phyloP scores from a whole-genome alignment of 441 rosid genomes.

The California macrophylla region DNA sequence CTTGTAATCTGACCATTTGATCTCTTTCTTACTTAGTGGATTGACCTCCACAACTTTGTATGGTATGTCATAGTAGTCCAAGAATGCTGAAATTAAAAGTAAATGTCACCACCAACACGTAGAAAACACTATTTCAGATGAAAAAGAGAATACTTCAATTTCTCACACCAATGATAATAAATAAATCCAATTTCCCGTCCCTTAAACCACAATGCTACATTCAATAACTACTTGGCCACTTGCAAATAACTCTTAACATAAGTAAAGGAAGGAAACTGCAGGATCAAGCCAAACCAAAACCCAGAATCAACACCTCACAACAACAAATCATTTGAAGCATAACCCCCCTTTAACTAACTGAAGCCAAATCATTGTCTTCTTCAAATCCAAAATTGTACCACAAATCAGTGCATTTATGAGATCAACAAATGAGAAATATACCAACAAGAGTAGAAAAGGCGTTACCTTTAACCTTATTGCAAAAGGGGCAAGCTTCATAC shows the following conservation, averaged over 20 bases:
- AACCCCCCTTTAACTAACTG: background rate
- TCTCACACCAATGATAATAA: background rate
- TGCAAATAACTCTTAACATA: background rate
- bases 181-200: background rate
- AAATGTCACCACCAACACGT: background rate
- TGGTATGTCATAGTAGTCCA: constrained; percentile 26
- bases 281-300: background rate
- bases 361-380: background rate
- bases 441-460: background rate
- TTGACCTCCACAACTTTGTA: constrained; percentile 27
- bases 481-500: constrained; percentile 93
- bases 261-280: background rate
- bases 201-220: background rate
- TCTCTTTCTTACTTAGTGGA: constrained; percentile 26
- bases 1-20: constrained; percentile 24
- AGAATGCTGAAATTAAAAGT: constrained; percentile 17
- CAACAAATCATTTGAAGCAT: background rate
- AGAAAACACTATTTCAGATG: background rate
- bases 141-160: background rate
- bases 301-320: background rate
- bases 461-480: constrained; percentile 86
- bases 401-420: background rate
- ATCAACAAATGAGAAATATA: background rate
- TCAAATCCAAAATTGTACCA: background rate
- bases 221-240: background rate